A percentile compares a stretch with the other conserved stretches of the same genome.
These are phyloP conservation scores for Cystodermella granulosa DNA, from an alignment of 1,284 basidiomycete species.

Conservation along the genomic window DNA sequence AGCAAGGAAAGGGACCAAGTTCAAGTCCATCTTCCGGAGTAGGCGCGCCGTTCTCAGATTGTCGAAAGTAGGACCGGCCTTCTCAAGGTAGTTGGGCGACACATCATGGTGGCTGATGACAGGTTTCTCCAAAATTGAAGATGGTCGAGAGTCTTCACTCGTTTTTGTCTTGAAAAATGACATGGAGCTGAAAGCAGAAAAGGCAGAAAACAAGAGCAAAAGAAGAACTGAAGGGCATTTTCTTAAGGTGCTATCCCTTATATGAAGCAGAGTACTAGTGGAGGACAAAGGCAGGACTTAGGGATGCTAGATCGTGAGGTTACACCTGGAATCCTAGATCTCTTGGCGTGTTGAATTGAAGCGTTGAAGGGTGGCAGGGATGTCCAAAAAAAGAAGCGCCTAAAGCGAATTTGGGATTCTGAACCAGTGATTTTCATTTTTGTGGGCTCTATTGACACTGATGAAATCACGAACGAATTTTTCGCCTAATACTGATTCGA, in stretches of 20 bases:
- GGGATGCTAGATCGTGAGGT: too few relatives aligned
- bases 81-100: slow-evolving; percentile 6
- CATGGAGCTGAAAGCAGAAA: slow-evolving; percentile 9
- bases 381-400: too few relatives aligned
- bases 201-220: background rate
- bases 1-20: slow-evolving; percentile 27
- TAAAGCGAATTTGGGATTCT: background rate
- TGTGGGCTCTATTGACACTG: too few relatives aligned
- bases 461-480: too few relatives aligned
- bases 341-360: too few relatives aligned
- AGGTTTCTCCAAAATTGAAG: slow-evolving; percentile 11
- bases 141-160: slow-evolving; percentile 11
- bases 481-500: too few relatives aligned
- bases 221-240: slow-evolving; percentile 2
- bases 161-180: slow-evolving; percentile 14
- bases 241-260: too few relatives aligned
- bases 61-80: slow-evolving; percentile 16
- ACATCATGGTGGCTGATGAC: slow-evolving; percentile 1
- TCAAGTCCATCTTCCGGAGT: slow-evolving; percentile 28
- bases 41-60: slow-evolving; percentile 14
- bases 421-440: background rate
- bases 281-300: too few relatives aligned
- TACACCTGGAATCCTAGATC: too few relatives aligned
- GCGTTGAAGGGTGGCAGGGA: too few relatives aligned
- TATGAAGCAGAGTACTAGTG: too few relatives aligned